Conservation (phyloP, 2,329 filamentous ascomycete genomes). For the Xylariaceae sp. region DNA sequence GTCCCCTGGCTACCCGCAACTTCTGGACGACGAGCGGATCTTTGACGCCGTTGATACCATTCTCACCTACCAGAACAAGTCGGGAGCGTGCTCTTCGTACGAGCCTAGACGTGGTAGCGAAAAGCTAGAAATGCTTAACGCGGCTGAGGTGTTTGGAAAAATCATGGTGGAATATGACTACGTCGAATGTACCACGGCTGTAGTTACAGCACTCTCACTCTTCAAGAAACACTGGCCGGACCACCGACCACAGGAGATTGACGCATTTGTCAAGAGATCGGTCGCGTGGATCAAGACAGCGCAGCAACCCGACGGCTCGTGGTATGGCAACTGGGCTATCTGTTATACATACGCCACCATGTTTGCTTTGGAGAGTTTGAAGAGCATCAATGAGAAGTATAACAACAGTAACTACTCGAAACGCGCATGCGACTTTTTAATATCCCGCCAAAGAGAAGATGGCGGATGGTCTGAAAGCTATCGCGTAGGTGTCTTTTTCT, state of each 20-base stretch:
- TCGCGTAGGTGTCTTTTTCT: conserved; percentile 42
- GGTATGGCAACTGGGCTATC: conserved; percentile 97
- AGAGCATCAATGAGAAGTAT: conserved; percentile 76
- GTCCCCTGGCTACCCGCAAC: conserved; percentile 64
- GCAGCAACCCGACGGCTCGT: conserved; percentile 78
- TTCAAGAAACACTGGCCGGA: conserved; percentile 77
- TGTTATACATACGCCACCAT: conserved; percentile 97
- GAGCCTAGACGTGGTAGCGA: conserved; percentile 75
- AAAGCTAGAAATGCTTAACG: conserved; percentile 79
- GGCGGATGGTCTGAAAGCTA: conserved; percentile 98
- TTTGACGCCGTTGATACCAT: conserved; percentile 87
- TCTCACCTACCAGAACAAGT: conserved; percentile 81
- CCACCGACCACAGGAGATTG: conserved; percentile 73
- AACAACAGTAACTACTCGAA: conserved; percentile 63
- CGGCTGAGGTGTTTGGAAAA: conserved; percentile 88
- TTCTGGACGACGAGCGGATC: conserved; percentile 71
- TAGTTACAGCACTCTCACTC: conserved; percentile 77
- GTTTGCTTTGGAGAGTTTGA: conserved; percentile 88
- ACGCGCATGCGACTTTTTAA: conserved; percentile 76
- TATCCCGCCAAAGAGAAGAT: conserved; percentile 78
- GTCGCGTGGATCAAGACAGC: conserved; percentile 76
- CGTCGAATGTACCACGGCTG: conserved; percentile 93
- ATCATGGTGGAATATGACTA: conserved; percentile 99
- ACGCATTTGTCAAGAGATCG: conserved; percentile 63
- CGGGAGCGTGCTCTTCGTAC: conserved; percentile 85